phyloP scores from a whole-genome alignment of 441 rosid species.

The Mallotus repandus region DNA sequence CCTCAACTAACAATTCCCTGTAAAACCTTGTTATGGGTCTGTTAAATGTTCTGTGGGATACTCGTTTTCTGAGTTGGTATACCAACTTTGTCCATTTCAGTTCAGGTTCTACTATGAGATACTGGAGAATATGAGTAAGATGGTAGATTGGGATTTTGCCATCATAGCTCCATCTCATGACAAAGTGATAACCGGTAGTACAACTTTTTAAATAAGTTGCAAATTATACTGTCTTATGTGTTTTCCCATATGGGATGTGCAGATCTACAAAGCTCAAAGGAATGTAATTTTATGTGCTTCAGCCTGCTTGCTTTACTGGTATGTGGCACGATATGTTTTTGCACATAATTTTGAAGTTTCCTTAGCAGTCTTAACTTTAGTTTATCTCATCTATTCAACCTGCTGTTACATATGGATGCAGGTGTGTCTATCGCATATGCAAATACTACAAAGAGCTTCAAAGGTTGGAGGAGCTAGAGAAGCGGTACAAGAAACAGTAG shows the following conservation, averaged over 20 bases:
- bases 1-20: too few species aligned
- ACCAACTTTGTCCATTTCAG: too few species aligned
- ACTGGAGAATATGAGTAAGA: neutral
- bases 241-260: constrained; percentile 15
- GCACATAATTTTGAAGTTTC: neutral
- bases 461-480: constrained; percentile 72
- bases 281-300: constrained; percentile 69
- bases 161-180: neutral
- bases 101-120: too few species aligned
- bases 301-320: constrained; percentile 88
- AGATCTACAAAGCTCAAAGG: constrained; percentile 90
- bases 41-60: neutral
- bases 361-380: neutral
- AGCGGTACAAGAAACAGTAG: constrained; percentile 66
- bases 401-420: constrained; percentile 26
- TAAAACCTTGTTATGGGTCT: neutral
- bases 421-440: constrained; percentile 78
- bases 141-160: neutral
- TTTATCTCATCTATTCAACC: neutral
- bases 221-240: neutral
- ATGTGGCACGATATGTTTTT: constrained; percentile 14
- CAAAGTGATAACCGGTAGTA: neutral
- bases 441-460: constrained; percentile 67
- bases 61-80: neutral
- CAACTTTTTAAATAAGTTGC: neutral